Evolutionary conservation across 192 early-diverging fungal genomes (phyloP), one percentile per base, ranked within the genome.

Genomic region (Funneliformis geosporum): DNA sequence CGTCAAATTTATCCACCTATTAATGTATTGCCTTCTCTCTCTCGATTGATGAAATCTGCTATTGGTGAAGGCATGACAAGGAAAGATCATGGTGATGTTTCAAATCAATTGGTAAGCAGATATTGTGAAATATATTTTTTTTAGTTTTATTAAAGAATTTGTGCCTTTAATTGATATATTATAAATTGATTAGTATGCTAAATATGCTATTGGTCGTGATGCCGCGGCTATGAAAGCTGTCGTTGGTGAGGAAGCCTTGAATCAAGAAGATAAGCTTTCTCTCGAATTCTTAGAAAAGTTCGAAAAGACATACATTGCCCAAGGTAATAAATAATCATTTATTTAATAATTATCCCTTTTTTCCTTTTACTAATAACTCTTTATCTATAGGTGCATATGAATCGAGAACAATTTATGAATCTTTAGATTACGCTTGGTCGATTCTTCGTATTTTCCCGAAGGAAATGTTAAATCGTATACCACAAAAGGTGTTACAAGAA

Each of bases 171-270:
- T 65, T 0, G 73, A 8, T 28, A 33, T 65, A 42, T 14, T 59
- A 1, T 66, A 67, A 81, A 28, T 59, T 80, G 6, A 73, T 38
- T 64, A 92, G 84, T 99, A 99, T 84, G 98, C 98, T 77, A 99
- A 99, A 86, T 99, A 99, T 84, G 98, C 98, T 38, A 99, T 99
- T 86, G 98, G 98, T 79, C 89, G 94, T 78, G 98, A 99, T 82
- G 98, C 98, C 2, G 95, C 96, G 21, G 94, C 98, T 23, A 99
- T 99, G 98, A 99, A 99, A 89, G 98, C 98, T 39, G 98, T 99
- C 39, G 98, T 99, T 50, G 98, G 98, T 85, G 98, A 99, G 83
- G 98, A 99, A 82, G 98, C 98, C 7, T 84, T 99, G 84, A 98
- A 96, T 84, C 95, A 94, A 74, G 98, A 99, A 85, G 98, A 99